Evolutionary conservation across 495 filamentous ascomycete species (phyloP), one percentile per base, ranked within the genome.

Genomic region (Neurospora sp.): DNA sequence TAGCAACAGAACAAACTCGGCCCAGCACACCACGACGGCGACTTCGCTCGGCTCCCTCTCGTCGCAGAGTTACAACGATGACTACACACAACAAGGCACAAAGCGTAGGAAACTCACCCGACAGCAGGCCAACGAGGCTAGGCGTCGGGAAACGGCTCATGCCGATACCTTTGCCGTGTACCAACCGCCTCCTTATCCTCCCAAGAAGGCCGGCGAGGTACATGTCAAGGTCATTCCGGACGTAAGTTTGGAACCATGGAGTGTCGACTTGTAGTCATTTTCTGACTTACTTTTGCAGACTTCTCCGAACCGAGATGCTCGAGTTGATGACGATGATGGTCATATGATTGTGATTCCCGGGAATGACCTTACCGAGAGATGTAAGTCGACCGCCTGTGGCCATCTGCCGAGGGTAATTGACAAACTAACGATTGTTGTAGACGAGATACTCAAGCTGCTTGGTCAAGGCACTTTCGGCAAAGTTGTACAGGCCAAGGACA

Each of bases 381-480:
- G 95, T 97, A 83, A 86, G 94, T 89, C 10, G 8, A 18, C n/a
- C 35, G 35, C 35, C 38, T 53, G 9, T 53, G 44, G 14, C 42
- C 39, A 10, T 14, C 20, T 27, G 48, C 20, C 45, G 22, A n/a
- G 2, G 18, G 18, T 35, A 68, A 48, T 3, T 40, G 20, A 45
- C 35, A 40, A n/a, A 65, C 72, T 74, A 35, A 73, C 69, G 16
- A 48, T 18, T 69, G 72, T 59, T 68, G 41, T 76, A 98, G 94
- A 99, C 82, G 88, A 91, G 81, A 94, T 99, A 74, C 84, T 90
- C 73, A 91, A 91, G 77, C 87, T 98, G 31, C 90, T 99, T 10
- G 96, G 96, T 35, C 96, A 99, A 82, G 96, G 96, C 61, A 99
- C 96, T 0, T 99, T 99, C 79, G 96, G 96, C 70, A 99, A 99